Evolutionary conservation across 305 asterid genomes (phyloP), one percentile per base, ranked within the genome.

Genomic region (Rubia tinctorum): DNA sequence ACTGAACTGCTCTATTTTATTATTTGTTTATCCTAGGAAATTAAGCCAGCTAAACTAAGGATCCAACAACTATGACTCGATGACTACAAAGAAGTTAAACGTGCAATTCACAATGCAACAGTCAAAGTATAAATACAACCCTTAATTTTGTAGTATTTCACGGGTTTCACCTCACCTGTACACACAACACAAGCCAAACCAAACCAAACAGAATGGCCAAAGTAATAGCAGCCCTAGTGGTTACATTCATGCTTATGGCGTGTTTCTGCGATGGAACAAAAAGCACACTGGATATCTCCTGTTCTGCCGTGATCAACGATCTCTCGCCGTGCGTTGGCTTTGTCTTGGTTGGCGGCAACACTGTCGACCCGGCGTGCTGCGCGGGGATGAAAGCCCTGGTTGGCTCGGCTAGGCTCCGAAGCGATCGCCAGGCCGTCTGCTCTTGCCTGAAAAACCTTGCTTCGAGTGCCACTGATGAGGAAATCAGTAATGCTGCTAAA

Each of bases 391-490:
- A 71, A 42, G 27, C 75, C 15, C 43, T 71, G 5, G 6, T 59
- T 0, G 20, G 42, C 8, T 5, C 37, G 10, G 68, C 68, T 0
- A 23, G 17, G 17, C 17, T 66, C 25, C 62, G 44, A 42, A 10
- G 25, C 18, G 75, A 71, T 64, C 67, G 75, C 17, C 75, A 71
- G 25, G 27, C 20, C 4, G 75, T 49, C 27, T 71, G 75, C 15
- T 58, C 68, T 6, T 71, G 75, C 59, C 8, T 71, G 17, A 71
- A 58, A 14, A 2, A 9, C n/a, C 40, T 71, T 0, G 68, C 43
- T 1, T 18, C 40, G 15, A 20, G 49, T 14, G 67, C 75, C 25
- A 40, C 17, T 7, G 43, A 59, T 23, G 68, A 63, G 40, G 44
- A 63, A 17, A 15, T 71, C 20, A 1, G 17, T 6, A 71, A 63